A percentile compares a stretch with the other conserved stretches of the same genome.
Conservation (phyloP, 2,329 filamentous ascomycete genomes). For the Fusarium concolor region DNA sequence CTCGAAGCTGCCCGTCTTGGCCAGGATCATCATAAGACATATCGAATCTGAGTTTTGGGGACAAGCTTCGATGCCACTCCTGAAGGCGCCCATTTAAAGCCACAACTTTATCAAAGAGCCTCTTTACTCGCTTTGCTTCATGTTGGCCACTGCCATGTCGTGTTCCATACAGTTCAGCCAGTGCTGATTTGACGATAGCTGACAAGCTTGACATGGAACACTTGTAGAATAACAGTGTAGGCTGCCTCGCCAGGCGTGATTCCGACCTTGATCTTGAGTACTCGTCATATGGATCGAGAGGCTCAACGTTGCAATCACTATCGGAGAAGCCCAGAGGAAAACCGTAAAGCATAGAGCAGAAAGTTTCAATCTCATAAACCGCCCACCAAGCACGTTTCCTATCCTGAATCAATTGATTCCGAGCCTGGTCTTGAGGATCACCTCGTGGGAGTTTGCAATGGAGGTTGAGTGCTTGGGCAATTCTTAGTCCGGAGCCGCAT, state of each 20-base stretch:
- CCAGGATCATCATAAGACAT: no score
- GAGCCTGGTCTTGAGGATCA: background rate
- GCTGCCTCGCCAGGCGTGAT: background rate
- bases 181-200: conserved; percentile 20
- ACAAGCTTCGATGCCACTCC: background rate
- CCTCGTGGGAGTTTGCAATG: conserved; percentile 36
- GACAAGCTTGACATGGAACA: conserved; percentile 41
- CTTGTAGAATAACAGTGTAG: conserved; percentile 38
- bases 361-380: conserved; percentile 55
- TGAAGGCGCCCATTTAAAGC: background rate
- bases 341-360: conserved; percentile 55
- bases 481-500: conserved; percentile 52
- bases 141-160: background rate
- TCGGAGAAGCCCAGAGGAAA: conserved; percentile 51
- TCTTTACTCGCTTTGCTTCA: background rate
- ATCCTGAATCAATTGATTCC: conserved; percentile 34
- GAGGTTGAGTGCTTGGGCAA: conserved; percentile 51
- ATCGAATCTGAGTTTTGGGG: conserved; percentile 5
- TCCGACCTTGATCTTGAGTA: conserved; percentile 15
- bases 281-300: conserved; percentile 44
- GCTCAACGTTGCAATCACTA: conserved; percentile 48
- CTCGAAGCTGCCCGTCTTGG: no score
- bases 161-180: conserved; percentile 31
- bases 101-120: background rate
- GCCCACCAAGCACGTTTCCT: conserved; percentile 56